Base-by-base conservation (phyloP, 257 asterid species). In the Lycium ferocissimum region DNA sequence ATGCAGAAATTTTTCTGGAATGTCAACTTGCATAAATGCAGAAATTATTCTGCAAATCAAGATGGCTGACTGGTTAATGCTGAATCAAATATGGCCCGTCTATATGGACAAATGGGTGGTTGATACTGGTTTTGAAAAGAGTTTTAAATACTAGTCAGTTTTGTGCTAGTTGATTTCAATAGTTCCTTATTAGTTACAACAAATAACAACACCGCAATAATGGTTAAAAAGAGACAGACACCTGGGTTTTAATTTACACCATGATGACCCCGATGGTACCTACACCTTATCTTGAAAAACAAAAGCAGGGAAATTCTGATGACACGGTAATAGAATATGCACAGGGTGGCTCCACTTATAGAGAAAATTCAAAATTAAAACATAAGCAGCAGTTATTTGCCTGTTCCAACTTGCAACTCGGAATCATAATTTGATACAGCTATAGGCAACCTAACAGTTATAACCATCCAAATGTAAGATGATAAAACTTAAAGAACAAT, bases 301-400 rank as follows among this genome's bases (percentile, higher is more conserved):
- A 73, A 73, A 43, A 43, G 37, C n/a, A 73, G 40, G 59, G 43
- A 73, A 43, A 73, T 73, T 73, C 18, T 18, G 57, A 9, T 9
- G 37, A 45, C 18, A 9, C 17, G 33, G 80, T n/a, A 72, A 9
- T 72, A 72, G 59, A 73, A 49, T 73, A 72, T n/a, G 59, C 80
- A 47, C 59, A 6, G 6, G 37, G 80, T 45, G n/a, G 45, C 58
- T 72, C 38, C 80, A 72, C 10, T n/a, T 18, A 9, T 72, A 45
- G 58, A 72, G 58, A 18, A 45, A 13, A 6, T 2, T 18, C 2
- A 61, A 61, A 61, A 20, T 18, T 26, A 26, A 26, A 26, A 26
- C 33, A 26, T 26, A 61, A 61, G 35, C 67, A 61, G 67, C 47
- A 63, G 40, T 22, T 17, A 62, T 38, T 62, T 20, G 37, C 17